Conservation (phyloP, 2,329 filamentous ascomycete genomes). For the Didymella keratinophila region DNA sequence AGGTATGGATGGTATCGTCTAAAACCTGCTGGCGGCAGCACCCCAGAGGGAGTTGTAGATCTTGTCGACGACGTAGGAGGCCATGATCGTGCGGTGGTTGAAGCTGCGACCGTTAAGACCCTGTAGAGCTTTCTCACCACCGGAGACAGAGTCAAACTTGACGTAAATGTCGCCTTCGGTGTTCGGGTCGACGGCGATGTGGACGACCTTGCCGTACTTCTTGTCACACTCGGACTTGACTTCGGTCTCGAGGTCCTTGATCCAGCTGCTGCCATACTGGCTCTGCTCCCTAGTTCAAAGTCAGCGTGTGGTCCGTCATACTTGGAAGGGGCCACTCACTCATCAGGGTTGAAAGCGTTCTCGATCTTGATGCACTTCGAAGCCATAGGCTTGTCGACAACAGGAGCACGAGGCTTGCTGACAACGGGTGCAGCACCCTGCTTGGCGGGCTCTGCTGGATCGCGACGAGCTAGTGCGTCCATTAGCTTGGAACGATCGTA, state of each 20-base stretch:
- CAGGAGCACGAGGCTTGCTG: constrained; percentile 79
- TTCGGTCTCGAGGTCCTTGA: constrained; percentile 93
- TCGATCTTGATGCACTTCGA: constrained; percentile 93
- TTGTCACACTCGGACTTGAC: constrained; percentile 90
- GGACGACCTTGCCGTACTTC: constrained; percentile 97
- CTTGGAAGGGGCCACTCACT: constrained; percentile 66
- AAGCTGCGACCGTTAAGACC: constrained; percentile 97
- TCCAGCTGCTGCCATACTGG: constrained; percentile 63
- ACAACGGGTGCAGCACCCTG: constrained; percentile 51
- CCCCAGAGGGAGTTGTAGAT: constrained; percentile 91
- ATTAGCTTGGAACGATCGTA: constrained; percentile 98
- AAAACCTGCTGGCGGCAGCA: constrained; percentile 42
- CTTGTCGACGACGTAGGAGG: constrained; percentile 94
- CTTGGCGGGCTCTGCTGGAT: constrained; percentile 74
- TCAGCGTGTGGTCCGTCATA: constrained; percentile 24
- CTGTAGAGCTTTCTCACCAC: constrained; percentile 96
- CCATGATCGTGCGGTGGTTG: constrained; percentile 89
- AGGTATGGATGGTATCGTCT: constrained; percentile 10
- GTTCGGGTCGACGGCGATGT: constrained; percentile 93
- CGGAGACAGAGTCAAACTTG: constrained; percentile 95
- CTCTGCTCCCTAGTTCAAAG: constrained; percentile 35
- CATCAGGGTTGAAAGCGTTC: constrained; percentile 91
- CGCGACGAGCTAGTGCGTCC: constrained; percentile 87
- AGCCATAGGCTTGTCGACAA: constrained; percentile 80
- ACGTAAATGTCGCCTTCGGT: constrained; percentile 96